Base-by-base conservation (phyloP, 2,329 filamentous ascomycete species). In the Xylaria sp. region DNA sequence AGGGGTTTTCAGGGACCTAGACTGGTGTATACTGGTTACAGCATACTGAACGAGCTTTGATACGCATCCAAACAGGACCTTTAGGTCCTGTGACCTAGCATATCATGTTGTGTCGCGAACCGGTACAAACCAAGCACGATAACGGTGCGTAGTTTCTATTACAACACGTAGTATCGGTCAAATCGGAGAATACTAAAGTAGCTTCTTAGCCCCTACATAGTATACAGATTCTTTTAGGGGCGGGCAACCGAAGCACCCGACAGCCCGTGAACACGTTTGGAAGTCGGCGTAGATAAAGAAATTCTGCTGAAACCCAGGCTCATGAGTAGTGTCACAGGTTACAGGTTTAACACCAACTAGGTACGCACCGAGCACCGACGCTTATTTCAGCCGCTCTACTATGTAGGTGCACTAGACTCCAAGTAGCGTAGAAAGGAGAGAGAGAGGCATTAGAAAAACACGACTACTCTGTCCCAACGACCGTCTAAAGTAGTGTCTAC, bases 61-160 rank as follows among this genome's bases (percentile, higher is more conserved):
- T 60, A 15, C 41, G 63, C 55, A 54, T 25, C 58, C 28, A 69
- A 62, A 61, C 62, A 63, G 63, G 58, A 48, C 15, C 18, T 34
- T 39, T 28, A 50, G 59, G 67, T 63, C 67, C 66, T 69, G 58
- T 66, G 67, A 66, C 59, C 31, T 34, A 23, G 54, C 13, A n/a
- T 63, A 34, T n/a, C 23, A 20, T 50, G 34, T n/a, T 39, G 51
- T 54, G 48, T 56, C 56, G 25, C 39, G 39, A 44, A 48, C 39
- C 10, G 23, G 15, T 31, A 10, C 56, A 58, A 20, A 46, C 39
- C 23, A 44, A 41, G 20, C 44, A 12, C 55, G n/a, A 44, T 15
- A n/a, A 46, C 20, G 12, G 55, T 57, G 55, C 15, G 37, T 25
- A 44, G 55, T 41, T 46, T 46, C 55, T 18, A 28, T 48, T 46